Conservation (phyloP, 2,329 filamentous ascomycete species). For the Tolypocladium tropicale region DNA sequence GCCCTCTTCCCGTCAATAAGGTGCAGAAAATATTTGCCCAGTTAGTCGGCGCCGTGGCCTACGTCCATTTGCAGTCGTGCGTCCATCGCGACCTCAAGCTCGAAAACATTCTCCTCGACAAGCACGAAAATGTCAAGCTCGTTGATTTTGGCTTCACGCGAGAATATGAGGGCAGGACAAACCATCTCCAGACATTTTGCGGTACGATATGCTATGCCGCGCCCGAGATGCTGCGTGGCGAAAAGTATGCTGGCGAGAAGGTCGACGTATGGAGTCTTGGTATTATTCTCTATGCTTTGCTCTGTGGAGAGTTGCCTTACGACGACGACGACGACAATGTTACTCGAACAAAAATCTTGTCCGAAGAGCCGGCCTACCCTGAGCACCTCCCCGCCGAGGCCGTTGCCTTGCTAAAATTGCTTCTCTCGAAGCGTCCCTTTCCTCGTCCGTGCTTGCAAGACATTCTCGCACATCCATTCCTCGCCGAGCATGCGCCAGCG, state of each 20-base stretch:
- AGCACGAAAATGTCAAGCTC: slow-evolving; percentile 92
- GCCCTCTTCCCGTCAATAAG: slow-evolving; percentile 72
- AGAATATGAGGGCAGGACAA: slow-evolving; percentile 91
- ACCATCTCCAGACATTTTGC: slow-evolving; percentile 94
- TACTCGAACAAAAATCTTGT: slow-evolving; percentile 77
- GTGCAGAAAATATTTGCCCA: slow-evolving; percentile 95
- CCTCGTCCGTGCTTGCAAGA: slow-evolving; percentile 74
- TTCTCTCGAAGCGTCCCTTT: slow-evolving; percentile 87
- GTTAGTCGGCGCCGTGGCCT: slow-evolving; percentile 85
- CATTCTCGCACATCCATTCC: slow-evolving; percentile 78
- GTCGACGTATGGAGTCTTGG: slow-evolving; percentile 93
- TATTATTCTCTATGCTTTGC: slow-evolving; percentile 72
- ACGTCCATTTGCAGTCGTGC: slow-evolving; percentile 90
- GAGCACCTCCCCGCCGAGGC: slow-evolving; percentile 71
- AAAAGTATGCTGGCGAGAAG: slow-evolving; percentile 96
- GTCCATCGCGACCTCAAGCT: slow-evolving; percentile 95
- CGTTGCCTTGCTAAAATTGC: slow-evolving; percentile 60
- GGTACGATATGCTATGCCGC: slow-evolving; percentile 97
- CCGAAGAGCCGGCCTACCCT: slow-evolving; percentile 76
- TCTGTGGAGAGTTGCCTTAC: slow-evolving; percentile 82
- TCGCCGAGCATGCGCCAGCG: slow-evolving; percentile 74
- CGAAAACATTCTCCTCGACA: slow-evolving; percentile 84
- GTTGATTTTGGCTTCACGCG: slow-evolving; percentile 97
- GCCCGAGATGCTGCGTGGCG: slow-evolving; percentile 95
- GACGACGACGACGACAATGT: slow-evolving; percentile 89